Evolutionary conservation across 2,329 filamentous ascomycete genomes (phyloP), one percentile per base, ranked within the genome.

Genomic region (Hypoxylon sp.): DNA sequence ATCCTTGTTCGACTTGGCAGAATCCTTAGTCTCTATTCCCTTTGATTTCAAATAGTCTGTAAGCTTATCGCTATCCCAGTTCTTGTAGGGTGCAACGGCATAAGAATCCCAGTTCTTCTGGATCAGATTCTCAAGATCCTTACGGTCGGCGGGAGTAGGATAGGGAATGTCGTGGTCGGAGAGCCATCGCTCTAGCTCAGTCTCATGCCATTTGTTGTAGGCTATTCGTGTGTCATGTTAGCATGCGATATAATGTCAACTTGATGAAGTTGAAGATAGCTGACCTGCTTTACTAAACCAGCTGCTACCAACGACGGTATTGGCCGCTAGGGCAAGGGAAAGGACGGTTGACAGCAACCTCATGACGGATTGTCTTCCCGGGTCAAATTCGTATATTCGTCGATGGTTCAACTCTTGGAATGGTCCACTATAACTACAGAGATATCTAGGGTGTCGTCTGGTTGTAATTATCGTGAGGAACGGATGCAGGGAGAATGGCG

Each of bases 151-250:
- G 10, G 94, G 90, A 10, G 89, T 91, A n/a, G 96, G 94, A 80
- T 98, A 94, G 9, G 95, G 94, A 64, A 99, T 86, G 79, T 94
- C 89, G 83, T 98, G 88, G 79, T 99, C 96, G 31, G 92, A 92
- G 54, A 99, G 90, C 96, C 96, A 99, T 77, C 94, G 90, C 84
- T 99, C 95, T 31, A 99, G 89, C 86, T 99, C 96, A 22, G 93
- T 97, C 85, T 98, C 91, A 77, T 98, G 95, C 96, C 96, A 99
- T 81, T 96, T 98, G 84, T 98, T 98, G 86, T 98, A 98, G 14
- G 91, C 95, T 97, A 77, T 22, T 13, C 59, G 70, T 67, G 80
- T 68, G 80, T 73, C 63, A 39, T n/a, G 17, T 62, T 54, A 50
- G 9, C 14, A 39, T 11, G 10, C 10, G 24, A 22, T 31, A 33